A percentile compares a stretch with the other conserved stretches of the same genome.
Evolutionary conservation across 768 basidiomycete species (phyloP).

Genomic region (Lentinula boryana): DNA sequence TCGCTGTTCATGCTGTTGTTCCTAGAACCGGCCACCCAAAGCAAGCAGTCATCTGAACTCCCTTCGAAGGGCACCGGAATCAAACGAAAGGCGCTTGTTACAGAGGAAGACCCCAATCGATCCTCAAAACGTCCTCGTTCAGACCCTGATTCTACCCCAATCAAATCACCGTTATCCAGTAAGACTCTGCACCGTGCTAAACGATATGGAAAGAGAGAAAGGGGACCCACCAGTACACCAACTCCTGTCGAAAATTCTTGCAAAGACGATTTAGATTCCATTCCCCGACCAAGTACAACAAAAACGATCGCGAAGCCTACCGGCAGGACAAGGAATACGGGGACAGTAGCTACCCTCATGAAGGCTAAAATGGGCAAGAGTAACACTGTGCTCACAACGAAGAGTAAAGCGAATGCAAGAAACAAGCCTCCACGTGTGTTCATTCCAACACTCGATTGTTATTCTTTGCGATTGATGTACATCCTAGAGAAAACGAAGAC

Average conservation of each 20-base stretch:
- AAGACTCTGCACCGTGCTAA: constrained; percentile 15
- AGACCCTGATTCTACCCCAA: neutral
- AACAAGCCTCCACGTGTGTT: neutral
- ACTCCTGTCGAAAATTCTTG: constrained; percentile 11
- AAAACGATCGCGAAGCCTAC: constrained; percentile 1
- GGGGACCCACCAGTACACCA: constrained; percentile 19
- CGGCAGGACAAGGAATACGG: constrained; percentile 1
- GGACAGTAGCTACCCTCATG: constrained; percentile 20
- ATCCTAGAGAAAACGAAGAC: neutral
- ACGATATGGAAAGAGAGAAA: constrained; percentile 25
- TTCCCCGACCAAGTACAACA: constrained; percentile 12
- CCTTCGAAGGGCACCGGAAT: neutral
- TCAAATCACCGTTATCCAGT: constrained; percentile 5
- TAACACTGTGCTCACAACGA: constrained; percentile 10
- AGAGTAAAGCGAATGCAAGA: neutral
- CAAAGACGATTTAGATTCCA: constrained; percentile 24
- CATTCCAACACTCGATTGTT: too few species aligned
- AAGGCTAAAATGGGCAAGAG: constrained; percentile 24
- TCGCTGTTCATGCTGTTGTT: neutral
- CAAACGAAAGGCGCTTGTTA: neutral
- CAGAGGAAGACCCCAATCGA: neutral
- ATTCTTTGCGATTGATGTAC: neutral
- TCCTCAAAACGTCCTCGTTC: constrained; percentile 4
- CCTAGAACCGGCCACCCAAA: neutral
- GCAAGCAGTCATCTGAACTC: neutral